These are phyloP conservation scores for Lepiota brunneoincarnata DNA, from an alignment of 768 basidiomycete genomes.

Conservation along the genomic window DNA sequence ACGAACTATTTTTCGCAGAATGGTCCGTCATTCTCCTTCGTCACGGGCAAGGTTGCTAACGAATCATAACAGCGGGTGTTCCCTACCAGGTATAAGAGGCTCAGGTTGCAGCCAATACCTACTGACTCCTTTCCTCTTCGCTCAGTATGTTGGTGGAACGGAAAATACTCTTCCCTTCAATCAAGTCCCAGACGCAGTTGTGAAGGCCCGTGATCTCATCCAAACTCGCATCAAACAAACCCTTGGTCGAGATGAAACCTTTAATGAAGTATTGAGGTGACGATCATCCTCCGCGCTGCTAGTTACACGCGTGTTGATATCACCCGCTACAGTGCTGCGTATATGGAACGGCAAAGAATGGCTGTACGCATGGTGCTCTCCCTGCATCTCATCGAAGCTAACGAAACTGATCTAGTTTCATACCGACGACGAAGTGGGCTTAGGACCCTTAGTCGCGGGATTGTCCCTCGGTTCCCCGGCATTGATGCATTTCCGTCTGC, in stretches of 20 bases:
- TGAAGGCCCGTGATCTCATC: slow-evolving; percentile 57
- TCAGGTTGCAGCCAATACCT: neutral
- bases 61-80: slow-evolving; percentile 54
- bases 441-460: slow-evolving; percentile 73
- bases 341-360: slow-evolving; percentile 87
- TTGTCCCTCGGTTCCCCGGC: slow-evolving; percentile 77
- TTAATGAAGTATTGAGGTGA: slow-evolving; percentile 76
- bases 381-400: neutral
- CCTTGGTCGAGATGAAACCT: slow-evolving; percentile 35
- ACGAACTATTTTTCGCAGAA: slow-evolving; percentile 88
- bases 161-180: slow-evolving; percentile 69
- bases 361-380: slow-evolving; percentile 43
- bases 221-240: slow-evolving; percentile 49
- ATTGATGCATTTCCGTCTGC: slow-evolving; percentile 73
- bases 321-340: slow-evolving; percentile 53
- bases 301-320: neutral
- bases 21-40: slow-evolving; percentile 41
- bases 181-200: slow-evolving; percentile 55
- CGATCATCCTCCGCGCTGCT: neutral
- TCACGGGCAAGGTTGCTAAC: slow-evolving; percentile 1
- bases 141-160: slow-evolving; percentile 75
- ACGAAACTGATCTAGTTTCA: slow-evolving; percentile 54
- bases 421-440: slow-evolving; percentile 71
- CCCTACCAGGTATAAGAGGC: slow-evolving; percentile 62
- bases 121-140: neutral